Conservation (phyloP, 331 rosid species). For the Acacia pycnantha region DNA sequence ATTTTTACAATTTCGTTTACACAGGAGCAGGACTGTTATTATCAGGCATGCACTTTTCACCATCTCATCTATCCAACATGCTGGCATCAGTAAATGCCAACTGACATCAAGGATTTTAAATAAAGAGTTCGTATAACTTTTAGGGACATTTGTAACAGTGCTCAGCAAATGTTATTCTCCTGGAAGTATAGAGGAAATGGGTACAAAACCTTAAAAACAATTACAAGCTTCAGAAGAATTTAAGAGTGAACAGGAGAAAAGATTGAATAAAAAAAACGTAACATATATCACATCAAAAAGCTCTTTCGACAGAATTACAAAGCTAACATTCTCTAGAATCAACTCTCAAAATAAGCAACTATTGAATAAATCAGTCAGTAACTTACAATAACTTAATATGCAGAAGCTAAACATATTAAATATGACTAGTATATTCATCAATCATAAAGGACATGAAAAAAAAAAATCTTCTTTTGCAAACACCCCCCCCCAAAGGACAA, state of each 20-base stretch:
- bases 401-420: background rate
- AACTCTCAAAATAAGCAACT: background rate
- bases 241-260: background rate
- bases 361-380: background rate
- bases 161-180: background rate
- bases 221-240: background rate
- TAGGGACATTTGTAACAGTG: background rate
- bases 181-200: background rate
- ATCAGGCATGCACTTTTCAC: background rate
- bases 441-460: background rate
- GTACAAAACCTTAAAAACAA: background rate
- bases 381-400: background rate
- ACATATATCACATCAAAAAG: background rate
- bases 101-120: background rate
- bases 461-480: too few species aligned
- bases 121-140: background rate
- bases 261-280: background rate
- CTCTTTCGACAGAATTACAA: background rate
- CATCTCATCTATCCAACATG: background rate
- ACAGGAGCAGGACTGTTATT: background rate
- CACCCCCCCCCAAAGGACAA: too few species aligned
- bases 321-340: background rate
- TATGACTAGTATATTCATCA: background rate
- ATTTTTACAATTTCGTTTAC: background rate
- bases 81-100: background rate